Conservation (phyloP, 805 yeast genomes). For the Saturnispora silvae region DNA sequence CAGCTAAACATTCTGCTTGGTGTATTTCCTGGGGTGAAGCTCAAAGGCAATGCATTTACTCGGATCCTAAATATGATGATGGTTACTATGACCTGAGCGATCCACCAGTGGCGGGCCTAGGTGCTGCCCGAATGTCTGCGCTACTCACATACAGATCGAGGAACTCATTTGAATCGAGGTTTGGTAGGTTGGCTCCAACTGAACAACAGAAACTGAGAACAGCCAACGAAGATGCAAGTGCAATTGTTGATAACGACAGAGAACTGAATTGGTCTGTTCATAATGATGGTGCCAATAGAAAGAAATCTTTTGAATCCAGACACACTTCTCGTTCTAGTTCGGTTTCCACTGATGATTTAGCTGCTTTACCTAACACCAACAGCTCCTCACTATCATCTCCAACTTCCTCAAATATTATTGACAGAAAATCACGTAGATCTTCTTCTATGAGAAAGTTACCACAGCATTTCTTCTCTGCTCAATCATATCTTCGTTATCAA, state of each 20-base stretch:
- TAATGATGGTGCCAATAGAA: constrained; percentile 57
- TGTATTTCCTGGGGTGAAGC: constrained; percentile 99
- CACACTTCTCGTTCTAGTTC: constrained; percentile 24
- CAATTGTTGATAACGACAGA: constrained; percentile 22
- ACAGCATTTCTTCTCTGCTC: constrained; percentile 80
- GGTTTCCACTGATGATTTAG: constrained; percentile 17
- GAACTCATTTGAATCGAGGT: constrained; percentile 81
- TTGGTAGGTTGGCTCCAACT: constrained; percentile 71
- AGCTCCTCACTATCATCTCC: not conserved
- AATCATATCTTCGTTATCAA: constrained; percentile 87
- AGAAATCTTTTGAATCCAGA: constrained; percentile 21
- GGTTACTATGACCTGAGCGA: constrained; percentile 75
- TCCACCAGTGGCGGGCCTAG: constrained; percentile 76
- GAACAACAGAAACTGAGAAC: constrained; percentile 18
- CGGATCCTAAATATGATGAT: constrained; percentile 87
- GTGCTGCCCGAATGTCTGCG: constrained; percentile 98
- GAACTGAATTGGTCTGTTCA: constrained; percentile 80
- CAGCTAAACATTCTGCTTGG: constrained; percentile 96
- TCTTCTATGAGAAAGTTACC: constrained; percentile 28
- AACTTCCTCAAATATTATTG: constrained; percentile 1
- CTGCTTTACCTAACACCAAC: not conserved
- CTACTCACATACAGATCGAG: constrained; percentile 85
- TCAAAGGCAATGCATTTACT: constrained; percentile 89
- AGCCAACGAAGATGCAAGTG: constrained; percentile 15
- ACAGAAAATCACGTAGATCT: constrained; percentile 27